Base-by-base conservation (phyloP, 768 basidiomycete genomes). In the Daedalea quercina region DNA sequence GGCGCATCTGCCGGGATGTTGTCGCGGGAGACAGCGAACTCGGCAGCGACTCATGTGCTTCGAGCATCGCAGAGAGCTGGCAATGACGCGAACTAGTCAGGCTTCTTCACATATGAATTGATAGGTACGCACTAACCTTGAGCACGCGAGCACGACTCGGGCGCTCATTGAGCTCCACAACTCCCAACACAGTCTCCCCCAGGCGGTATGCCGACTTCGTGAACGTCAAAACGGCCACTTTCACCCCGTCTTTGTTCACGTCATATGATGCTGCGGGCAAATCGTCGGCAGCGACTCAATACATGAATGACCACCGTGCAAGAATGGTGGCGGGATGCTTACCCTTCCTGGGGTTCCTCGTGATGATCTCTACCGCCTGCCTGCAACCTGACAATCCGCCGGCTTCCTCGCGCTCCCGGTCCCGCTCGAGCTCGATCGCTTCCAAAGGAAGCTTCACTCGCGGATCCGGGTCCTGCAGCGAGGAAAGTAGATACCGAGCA, bases 341-440 rank as follows among this genome's bases (percentile, higher is more conserved):
- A 91, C 94, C 80, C 74, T 95, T 96, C 69, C 85, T 90, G 1
- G 90, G 82, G 66, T 90, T 90, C 51, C 94, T 71, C 17, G 93
- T 94, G 54, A 96, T 70, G 47, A 94, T 83, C 73, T 97, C 93
- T 12, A 95, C 92, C 0, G 92, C 90, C 65, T 94, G 86, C 44
- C 91, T 75, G 66, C 84, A 90, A 19, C 79, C 82, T 43, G 70
- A 77, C 50, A 61, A 46, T 70, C 69, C 55, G 53, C 61, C 56
- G 59, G 60, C 66, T 54, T 69, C 53, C 58, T 68, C 70, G 37
- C 67, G 61, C 51, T 67, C 62, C 23, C 61, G 65, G 23, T 70
- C 67, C 34, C 60, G 59, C 20, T 66, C 62, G 37, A 57, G 44
- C 52, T 37, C 1, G 31, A 60, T 51, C 11, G 54, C 51, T 31